These are phyloP conservation scores for Thielaviopsis euricoi DNA, from an alignment of 2,329 filamentous ascomycete genomes.

Conservation along the genomic window DNA sequence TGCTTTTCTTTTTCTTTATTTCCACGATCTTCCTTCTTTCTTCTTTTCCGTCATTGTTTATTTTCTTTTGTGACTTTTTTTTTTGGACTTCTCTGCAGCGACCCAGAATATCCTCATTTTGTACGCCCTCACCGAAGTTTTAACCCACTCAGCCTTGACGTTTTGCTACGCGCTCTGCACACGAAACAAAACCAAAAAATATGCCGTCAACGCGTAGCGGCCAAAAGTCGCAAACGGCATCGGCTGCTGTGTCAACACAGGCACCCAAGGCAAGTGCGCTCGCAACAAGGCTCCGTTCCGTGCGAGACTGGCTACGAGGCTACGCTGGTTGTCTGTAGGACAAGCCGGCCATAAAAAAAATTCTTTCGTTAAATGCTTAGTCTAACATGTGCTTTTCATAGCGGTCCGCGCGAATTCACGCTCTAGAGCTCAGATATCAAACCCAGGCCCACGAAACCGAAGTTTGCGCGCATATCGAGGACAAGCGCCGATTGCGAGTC, in stretches of 20 bases:
- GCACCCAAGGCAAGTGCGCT: conserved; percentile 7
- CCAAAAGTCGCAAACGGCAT: conserved; percentile 6
- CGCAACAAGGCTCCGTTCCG: not conserved
- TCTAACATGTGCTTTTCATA: conserved; percentile 1
- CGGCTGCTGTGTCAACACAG: not conserved
- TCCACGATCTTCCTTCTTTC: not conserved
- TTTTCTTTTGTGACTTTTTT: no score
- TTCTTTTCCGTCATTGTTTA: no score
- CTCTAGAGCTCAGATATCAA: conserved; percentile 41
- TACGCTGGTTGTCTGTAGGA: not conserved
- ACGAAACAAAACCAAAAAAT: no score
- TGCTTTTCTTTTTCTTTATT: not conserved
- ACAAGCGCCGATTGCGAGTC: conserved; percentile 51
- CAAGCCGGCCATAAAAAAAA: not conserved
- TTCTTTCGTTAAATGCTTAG: not conserved
- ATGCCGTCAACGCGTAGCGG: conserved; percentile 10
- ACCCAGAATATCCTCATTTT: not conserved
- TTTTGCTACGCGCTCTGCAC: conserved; percentile 1
- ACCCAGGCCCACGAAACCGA: conserved; percentile 52
- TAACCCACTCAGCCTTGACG: not conserved
- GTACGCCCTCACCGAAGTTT: not conserved
- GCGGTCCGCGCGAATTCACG: conserved; percentile 11
- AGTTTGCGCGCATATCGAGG: conserved; percentile 58
- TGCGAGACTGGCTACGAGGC: not conserved
- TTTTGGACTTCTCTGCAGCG: no score